Base-by-base conservation (phyloP, 2,329 filamentous ascomycete genomes). In the Dactylellina sp. region DNA sequence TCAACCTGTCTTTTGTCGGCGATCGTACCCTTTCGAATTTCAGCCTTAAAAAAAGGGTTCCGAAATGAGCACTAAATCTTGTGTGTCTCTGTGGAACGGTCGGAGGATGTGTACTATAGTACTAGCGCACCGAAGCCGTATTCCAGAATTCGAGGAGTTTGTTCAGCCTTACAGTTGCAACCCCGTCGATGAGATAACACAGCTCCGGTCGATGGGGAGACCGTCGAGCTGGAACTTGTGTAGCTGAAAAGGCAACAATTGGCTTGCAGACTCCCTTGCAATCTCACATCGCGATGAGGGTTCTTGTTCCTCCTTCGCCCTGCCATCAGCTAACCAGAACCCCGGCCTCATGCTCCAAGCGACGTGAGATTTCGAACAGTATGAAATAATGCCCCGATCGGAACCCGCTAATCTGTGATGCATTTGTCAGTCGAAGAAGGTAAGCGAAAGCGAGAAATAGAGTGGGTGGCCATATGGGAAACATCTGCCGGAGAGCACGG, bases 101-200 rank as follows among this genome's bases (percentile, higher is more conserved):
- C n/a, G n/a, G n/a, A n/a, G n/a, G n/a, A n/a, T n/a, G n/a, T n/a
- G n/a, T n/a, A n/a, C n/a, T n/a, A n/a, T n/a, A n/a, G n/a, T 28
- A 42, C 39, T 37, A 42, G 53, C 20, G 53, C 53, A 57, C 18
- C 44, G 40, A 28, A 22, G 40, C 6, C 18, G 16, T 44, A 18
- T 68, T 68, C 46, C 35, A 60, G 53, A 66, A 24, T 6, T 53
- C n/a, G 25, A 35, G 11, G 49, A 37, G 14, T 55, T 28, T 50
- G 22, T 50, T 55, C 63, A 68, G 63, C 63, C 63, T 59, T 68
- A 68, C 62, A 24, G 39, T 14, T 22, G 25, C n/a, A n/a, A 53
- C 25, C 18, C n/a, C 20, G 16, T 18, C 20, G 37, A 57, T 44
- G 44, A 25, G 39, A 44, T 55, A 18, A 37, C 39, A 35, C 28